Conservation (phyloP, 2,329 filamentous ascomycete genomes). For the Sarocladium kiliense region DNA sequence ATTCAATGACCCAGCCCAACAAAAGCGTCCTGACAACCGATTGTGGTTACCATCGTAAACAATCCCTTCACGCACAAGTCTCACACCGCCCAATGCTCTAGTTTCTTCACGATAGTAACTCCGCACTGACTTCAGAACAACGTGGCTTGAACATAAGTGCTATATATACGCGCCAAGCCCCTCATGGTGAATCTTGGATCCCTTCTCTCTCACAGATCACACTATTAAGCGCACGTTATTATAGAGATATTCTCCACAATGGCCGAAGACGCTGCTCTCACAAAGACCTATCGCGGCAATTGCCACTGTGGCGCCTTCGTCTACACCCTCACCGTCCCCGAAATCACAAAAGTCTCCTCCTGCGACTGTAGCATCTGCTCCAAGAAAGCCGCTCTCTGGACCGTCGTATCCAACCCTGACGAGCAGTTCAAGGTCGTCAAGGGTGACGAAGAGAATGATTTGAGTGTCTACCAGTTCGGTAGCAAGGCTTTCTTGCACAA, state of each 20-base stretch:
- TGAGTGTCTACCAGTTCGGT: conserved; percentile 42
- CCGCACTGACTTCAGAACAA: too few species aligned
- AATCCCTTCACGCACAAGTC: too few species aligned
- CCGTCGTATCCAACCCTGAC: conserved; percentile 20
- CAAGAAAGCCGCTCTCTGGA: conserved; percentile 41
- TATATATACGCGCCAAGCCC: too few species aligned
- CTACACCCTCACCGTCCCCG: conserved; percentile 46
- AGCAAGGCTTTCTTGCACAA: conserved; percentile 33
- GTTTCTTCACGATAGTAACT: too few species aligned
- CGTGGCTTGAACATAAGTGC: too few species aligned
- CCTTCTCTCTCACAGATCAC: too few species aligned
- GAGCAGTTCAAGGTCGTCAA: conserved; percentile 39
- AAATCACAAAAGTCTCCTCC: conserved; percentile 49
- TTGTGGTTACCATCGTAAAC: too few species aligned
- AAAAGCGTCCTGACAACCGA: too few species aligned
- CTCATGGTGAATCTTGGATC: too few species aligned
- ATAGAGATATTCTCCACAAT: too few species aligned
- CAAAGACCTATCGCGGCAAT: conserved; percentile 47
- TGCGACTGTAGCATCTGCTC: conserved; percentile 66
- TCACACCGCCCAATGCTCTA: too few species aligned
- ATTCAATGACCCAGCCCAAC: neutral
- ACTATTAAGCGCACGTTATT: too few species aligned
- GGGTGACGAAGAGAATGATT: conserved; percentile 29
- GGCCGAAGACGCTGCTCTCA: neutral
- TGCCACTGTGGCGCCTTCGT: conserved; percentile 53